Evolutionary conservation across 2,329 filamentous ascomycete genomes (phyloP), one percentile per base, ranked within the genome.

Genomic region (Xenosphaeropsis pyriputrescens): DNA sequence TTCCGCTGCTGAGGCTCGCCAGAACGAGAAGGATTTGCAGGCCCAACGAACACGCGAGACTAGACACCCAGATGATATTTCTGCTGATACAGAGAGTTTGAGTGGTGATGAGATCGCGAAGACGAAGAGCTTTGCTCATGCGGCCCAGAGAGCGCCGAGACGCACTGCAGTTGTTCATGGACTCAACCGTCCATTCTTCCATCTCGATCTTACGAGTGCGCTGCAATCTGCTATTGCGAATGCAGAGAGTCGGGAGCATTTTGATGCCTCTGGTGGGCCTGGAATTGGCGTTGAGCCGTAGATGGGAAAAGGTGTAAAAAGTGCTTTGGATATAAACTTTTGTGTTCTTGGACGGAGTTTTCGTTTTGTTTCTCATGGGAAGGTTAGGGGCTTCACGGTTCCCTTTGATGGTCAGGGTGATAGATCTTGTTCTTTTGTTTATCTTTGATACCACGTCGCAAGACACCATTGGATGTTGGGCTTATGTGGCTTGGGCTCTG

Each of bases 101-200:
- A 41, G 39, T 11, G 43, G 40, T 22, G 37, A 38, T 8, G 38
- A 35, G 6, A 46, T 49, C 38, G 29, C 47, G 8, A 50, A 51
- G 41, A 5, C 13, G 14, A 16, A 29, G 14, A n/a, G 18, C 22
- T 9, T 5, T 6, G 31, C 26, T 7, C 22, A 13, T 3, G 31
- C 37, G 2, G 38, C 35, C 2, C 36, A 39, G 16, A 50, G 68
- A 64, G 47, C 68, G 55, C 47, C 45, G 18, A 55, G 45, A 41
- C 60, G 55, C 47, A 58, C 72, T 18, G 78, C 81, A 2, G 70
- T 84, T 4, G 77, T 96, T 13, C 80, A 88, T 47, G 84, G 89
- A n/a, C 63, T 93, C 44, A 91, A 93, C 57, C 65, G 84, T 48
- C 89, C 91, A 4, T 71, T 95, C 47, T 96, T 98, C 71, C 91